Evolutionary conservation across 73 alveolate species (phyloP).

Genomic region (Stentor roeselii): DNA sequence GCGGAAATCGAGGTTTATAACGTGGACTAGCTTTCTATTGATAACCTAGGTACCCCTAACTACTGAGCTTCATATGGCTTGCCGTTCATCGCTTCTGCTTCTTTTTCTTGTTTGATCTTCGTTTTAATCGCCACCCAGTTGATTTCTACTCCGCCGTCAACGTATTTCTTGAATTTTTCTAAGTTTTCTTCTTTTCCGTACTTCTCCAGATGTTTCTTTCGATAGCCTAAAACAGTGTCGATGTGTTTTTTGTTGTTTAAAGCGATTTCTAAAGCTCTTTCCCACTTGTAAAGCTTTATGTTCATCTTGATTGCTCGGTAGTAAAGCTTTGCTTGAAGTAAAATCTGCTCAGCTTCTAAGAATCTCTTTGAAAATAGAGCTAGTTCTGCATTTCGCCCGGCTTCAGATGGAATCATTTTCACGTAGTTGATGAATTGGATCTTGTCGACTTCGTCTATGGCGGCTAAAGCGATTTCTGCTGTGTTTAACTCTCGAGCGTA

Average conservation of each 20-base stretch:
- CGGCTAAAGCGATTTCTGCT: slow-evolving; percentile 97
- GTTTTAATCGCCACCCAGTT: slow-evolving; percentile 93
- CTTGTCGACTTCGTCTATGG: slow-evolving; percentile 99
- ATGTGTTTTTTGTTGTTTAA: slow-evolving; percentile 70
- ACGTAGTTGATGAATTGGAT: slow-evolving; percentile 65
- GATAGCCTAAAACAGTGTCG: slow-evolving; percentile 90
- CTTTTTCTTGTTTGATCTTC: slow-evolving; percentile 88
- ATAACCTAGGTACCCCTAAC: background rate
- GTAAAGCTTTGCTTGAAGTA: slow-evolving; percentile 71
- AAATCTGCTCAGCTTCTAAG: slow-evolving; percentile 70
- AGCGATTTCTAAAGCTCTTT: slow-evolving; percentile 93
- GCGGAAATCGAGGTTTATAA: background rate
- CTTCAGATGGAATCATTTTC: slow-evolving; percentile 41
- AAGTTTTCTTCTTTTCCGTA: slow-evolving; percentile 74
- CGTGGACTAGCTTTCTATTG: too few species aligned
- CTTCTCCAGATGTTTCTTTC: slow-evolving; percentile 75
- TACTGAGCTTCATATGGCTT: slow-evolving; percentile 32
- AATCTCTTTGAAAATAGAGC: slow-evolving; percentile 60
- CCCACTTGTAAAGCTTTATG: slow-evolving; percentile 94
- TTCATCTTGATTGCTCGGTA: slow-evolving; percentile 97
- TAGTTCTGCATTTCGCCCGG: slow-evolving; percentile 57
- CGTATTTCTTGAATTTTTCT: slow-evolving; percentile 65
- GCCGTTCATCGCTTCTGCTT: slow-evolving; percentile 58
- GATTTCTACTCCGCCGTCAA: slow-evolving; percentile 58
- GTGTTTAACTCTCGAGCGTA: slow-evolving; percentile 85